These are phyloP conservation scores for Exophiala calicioides DNA, from an alignment of 2,329 filamentous ascomycete species.

Conservation along the genomic window DNA sequence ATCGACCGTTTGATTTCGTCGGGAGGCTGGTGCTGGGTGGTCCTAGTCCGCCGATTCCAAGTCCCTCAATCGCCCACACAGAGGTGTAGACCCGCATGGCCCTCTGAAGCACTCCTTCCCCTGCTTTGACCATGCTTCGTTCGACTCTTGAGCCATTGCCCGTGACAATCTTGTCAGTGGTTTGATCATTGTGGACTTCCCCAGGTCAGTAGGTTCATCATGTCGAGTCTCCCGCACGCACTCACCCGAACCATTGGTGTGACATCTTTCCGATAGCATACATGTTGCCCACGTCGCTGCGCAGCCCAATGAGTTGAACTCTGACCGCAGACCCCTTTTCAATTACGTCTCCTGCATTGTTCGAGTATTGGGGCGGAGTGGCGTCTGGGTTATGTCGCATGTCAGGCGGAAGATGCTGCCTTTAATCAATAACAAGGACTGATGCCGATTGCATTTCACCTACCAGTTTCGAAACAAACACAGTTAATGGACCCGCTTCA, in stretches of 20 bases:
- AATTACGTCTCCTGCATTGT: constrained; percentile 86
- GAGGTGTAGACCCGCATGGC: no score
- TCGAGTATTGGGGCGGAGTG: constrained; percentile 93
- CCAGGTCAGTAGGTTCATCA: constrained; percentile 3
- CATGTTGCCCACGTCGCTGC: constrained; percentile 91
- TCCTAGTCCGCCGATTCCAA: no score
- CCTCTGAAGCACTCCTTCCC: no score
- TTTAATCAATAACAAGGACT: constrained; percentile 13
- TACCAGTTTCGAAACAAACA: constrained; percentile 53
- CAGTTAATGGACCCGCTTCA: constrained; percentile 49
- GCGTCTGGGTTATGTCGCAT: constrained; percentile 95
- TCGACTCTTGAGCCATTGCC: no score
- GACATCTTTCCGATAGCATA: constrained; percentile 98
- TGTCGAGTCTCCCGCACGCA: constrained; percentile 4
- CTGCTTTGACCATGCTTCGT: no score
- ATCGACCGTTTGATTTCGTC: no score
- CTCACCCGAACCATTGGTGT: constrained; percentile 60
- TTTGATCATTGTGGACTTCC: no score
- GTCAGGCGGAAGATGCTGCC: constrained; percentile 71
- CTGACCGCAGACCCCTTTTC: constrained; percentile 92
- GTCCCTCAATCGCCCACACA: no score
- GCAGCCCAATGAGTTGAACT: constrained; percentile 89
- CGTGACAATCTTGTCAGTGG: no score
- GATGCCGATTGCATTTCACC: constrained; percentile 15
- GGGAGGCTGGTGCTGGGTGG: no score